Evolutionary conservation across 257 asterid genomes (phyloP).

Genomic region (Dorcoceras hygrometricum): DNA sequence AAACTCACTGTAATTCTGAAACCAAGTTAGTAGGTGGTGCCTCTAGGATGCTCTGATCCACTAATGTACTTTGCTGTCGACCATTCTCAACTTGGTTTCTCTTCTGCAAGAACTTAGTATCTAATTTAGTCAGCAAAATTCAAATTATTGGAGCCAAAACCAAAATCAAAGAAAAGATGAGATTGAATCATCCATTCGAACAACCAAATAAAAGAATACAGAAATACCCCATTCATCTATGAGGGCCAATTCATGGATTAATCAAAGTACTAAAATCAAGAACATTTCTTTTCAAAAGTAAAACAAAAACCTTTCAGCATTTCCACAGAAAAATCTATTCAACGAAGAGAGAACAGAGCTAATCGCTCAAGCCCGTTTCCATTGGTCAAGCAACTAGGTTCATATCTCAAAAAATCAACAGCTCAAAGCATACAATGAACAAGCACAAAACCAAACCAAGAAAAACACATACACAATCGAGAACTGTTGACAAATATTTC

Average conservation of each 20-base stretch:
- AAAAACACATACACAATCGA: not conserved
- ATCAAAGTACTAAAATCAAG: not conserved
- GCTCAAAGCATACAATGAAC: not conserved
- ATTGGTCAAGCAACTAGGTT: not conserved
- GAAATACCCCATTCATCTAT: not conserved
- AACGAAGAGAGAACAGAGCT: constrained; percentile 1
- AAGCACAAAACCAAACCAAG: not conserved
- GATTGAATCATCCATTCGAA: not conserved
- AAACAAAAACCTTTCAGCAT: not conserved
- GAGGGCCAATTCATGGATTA: not conserved
- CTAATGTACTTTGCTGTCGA: constrained; percentile 31
- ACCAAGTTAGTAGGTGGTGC: constrained; percentile 33
- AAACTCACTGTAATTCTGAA: constrained; percentile 50
- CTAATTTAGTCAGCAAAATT: constrained; percentile 18
- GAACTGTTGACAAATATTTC: too few relatives aligned
- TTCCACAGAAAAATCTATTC: not conserved
- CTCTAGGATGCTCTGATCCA: constrained; percentile 45
- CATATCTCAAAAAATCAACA: not conserved
- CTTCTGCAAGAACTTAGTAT: constrained; percentile 39
- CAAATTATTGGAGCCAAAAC: not conserved
- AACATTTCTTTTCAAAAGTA: not conserved
- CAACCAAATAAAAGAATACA: constrained; percentile 11
- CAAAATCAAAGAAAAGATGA: not conserved
- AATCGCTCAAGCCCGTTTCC: not conserved
- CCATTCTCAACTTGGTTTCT: constrained; percentile 44